These are phyloP conservation scores for Colletotrichum ledebouriae DNA, from an alignment of 2,329 filamentous ascomycete genomes.

Conservation along the genomic window DNA sequence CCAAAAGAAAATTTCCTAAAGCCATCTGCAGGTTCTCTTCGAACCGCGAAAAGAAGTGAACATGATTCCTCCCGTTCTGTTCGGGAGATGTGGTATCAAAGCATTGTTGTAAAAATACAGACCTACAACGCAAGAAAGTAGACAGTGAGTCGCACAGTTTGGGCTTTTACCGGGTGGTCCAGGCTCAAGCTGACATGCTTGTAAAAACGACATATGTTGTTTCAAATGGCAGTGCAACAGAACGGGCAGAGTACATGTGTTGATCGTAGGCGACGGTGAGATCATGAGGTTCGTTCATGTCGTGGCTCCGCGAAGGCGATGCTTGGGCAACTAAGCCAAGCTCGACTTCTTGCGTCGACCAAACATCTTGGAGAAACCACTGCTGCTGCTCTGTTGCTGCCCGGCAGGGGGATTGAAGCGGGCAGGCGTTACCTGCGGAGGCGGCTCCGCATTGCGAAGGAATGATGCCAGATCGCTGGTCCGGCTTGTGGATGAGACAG, in stretches of 20 bases:
- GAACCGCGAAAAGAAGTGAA: constrained; percentile 31
- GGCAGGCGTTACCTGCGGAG: constrained; percentile 54
- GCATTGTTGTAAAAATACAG: constrained; percentile 22
- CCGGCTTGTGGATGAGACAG: constrained; percentile 56
- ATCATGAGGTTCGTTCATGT: constrained; percentile 38
- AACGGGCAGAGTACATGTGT: constrained; percentile 18
- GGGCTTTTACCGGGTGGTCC: constrained; percentile 12
- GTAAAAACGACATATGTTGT: constrained; percentile 3
- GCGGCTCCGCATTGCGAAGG: constrained; percentile 76
- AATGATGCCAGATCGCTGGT: constrained; percentile 82
- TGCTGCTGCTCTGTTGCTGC: constrained; percentile 53
- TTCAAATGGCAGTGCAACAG: constrained; percentile 12
- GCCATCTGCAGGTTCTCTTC: constrained; percentile 14
- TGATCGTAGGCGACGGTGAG: constrained; percentile 27
- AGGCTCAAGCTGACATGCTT: constrained; percentile 9
- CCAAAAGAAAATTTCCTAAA: constrained; percentile 19
- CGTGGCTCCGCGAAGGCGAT: constrained; percentile 31
- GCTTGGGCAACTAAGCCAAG: constrained; percentile 46
- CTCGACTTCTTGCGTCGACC: constrained; percentile 63
- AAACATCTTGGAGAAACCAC: constrained; percentile 63
- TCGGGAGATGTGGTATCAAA: constrained; percentile 39
- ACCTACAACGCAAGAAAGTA: constrained; percentile 19
- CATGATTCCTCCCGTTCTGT: constrained; percentile 31
- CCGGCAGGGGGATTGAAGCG: constrained; percentile 45
- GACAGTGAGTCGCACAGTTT: not conserved